Evolutionary conservation across 2,329 filamentous ascomycete species (phyloP), one percentile per base, ranked within the genome.

Genomic region (Davidsoniella eucalypti): DNA sequence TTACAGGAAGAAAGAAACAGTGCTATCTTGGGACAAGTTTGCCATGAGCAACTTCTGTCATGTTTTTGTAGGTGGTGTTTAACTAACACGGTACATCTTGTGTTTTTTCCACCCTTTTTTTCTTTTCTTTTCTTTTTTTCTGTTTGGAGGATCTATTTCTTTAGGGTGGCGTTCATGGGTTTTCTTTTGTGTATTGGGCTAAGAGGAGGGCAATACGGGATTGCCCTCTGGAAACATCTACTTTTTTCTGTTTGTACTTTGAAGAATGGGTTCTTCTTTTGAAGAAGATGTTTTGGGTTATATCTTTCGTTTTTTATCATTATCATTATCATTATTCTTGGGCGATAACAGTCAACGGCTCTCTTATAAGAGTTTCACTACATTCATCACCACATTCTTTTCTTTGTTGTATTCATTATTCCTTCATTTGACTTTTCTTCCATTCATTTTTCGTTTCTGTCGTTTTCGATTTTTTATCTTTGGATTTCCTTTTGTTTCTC

Each of bases 31-130:
- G 21, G 12, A 33, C 12, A 12, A 33, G 6, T 9, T 33, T 33
- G 29, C 29, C 29, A 4, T 12, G 29, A 33, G 29, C 7, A 33
- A 33, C 54, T 57, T 55, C 36, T 44, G 48, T 53, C 55, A 55
- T 9, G 29, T 9, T 29, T 43, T 26, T 36, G 25, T 49, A 25
- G 41, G 41, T 49, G 42, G 38, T 42, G 25, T 40, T 43, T 42
- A 40, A 37, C 38, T 38, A 42, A 42, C 18, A 14, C n/a, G 47
- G 23, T 47, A 17, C 36, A 43, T 23, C 33, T 17, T 44, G n/a
- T 49, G 23, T 29, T 33, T 33, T 36, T 37, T 51, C n/a, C n/a
- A n/a, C n/a, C n/a, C n/a, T n/a, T n/a, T n/a, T 29, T 33, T 33
- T 36, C 29, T 51, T 4, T 40, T 14, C 12, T 42, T 45, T 38